phyloP scores from a whole-genome alignment of 805 yeast genomes.

The Pichia insulana region DNA sequence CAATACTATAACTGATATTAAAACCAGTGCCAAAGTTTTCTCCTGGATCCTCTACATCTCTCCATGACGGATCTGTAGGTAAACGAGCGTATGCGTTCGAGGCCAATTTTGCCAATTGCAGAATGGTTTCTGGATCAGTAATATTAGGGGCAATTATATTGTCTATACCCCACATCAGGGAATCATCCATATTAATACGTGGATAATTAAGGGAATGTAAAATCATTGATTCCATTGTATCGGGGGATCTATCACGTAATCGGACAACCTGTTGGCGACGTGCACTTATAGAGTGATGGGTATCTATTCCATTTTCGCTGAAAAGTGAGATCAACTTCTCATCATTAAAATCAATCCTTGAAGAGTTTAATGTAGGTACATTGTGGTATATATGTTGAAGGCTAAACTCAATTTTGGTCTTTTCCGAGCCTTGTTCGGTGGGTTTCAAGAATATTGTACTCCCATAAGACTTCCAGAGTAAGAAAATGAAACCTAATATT shows the following conservation, averaged over 20 bases:
- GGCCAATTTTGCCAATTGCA: conserved; percentile 74
- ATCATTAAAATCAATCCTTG: conserved; percentile 1
- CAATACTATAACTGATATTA: conserved; percentile 53
- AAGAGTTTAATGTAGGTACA: not conserved
- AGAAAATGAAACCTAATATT: not conserved
- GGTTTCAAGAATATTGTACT: not conserved
- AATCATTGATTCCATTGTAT: conserved; percentile 57
- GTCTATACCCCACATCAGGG: conserved; percentile 58
- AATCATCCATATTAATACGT: conserved; percentile 29
- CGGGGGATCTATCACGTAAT: conserved; percentile 43
- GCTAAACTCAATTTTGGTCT: conserved; percentile 2
- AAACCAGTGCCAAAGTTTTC: conserved; percentile 26
- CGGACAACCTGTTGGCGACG: conserved; percentile 24
- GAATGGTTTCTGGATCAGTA: conserved; percentile 61
- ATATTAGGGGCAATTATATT: conserved; percentile 61
- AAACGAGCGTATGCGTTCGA: conserved; percentile 82
- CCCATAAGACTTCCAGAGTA: not conserved
- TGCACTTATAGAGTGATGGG: conserved; percentile 14
- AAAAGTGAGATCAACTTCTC: not conserved
- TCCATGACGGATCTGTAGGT: conserved; percentile 81
- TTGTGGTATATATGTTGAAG: conserved; percentile 5
- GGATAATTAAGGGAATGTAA: conserved; percentile 39
- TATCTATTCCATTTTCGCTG: conserved; percentile 2
- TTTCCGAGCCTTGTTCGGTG: not conserved
- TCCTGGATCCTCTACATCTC: conserved; percentile 36